phyloP scores from a whole-genome alignment of 192 early-diverging fungal species.

The Dissophora globulifera region DNA sequence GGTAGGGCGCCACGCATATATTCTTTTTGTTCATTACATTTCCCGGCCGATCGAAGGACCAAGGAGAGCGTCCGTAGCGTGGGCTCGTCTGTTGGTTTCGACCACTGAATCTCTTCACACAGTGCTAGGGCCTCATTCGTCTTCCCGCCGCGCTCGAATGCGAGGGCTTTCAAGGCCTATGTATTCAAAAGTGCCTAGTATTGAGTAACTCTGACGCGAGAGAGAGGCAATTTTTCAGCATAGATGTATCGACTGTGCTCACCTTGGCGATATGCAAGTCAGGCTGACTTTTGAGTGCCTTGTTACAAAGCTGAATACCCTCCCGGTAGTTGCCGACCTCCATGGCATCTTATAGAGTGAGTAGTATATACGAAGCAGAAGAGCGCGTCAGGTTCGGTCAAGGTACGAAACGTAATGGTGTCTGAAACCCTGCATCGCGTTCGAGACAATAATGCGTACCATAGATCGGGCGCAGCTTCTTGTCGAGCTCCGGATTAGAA shows the following conservation, averaged over 20 bases:
- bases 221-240: not conserved
- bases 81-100: conserved; percentile 68
- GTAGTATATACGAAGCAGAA: too few species aligned
- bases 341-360: conserved; percentile 78
- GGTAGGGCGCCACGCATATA: too few species aligned
- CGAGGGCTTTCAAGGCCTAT: conserved; percentile 82
- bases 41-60: conserved; percentile 63
- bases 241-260: not conserved
- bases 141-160: conserved; percentile 70
- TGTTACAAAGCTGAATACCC: conserved; percentile 69
- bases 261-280: conserved; percentile 75
- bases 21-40: conserved; percentile 51
- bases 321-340: conserved; percentile 73
- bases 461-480: conserved; percentile 68
- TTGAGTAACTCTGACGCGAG: not conserved
- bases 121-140: conserved; percentile 70
- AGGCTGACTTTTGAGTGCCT: conserved; percentile 77
- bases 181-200: not conserved
- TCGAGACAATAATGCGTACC: conserved; percentile 63
- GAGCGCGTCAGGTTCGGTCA: too few species aligned
- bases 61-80: conserved; percentile 70
- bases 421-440: too few species aligned
- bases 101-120: conserved; percentile 70
- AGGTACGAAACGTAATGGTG: too few species aligned
- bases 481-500: conserved; percentile 53